These are phyloP conservation scores for Ophiostoma perfectum DNA, from an alignment of 2,329 filamentous ascomycete species.

Conservation along the genomic window DNA sequence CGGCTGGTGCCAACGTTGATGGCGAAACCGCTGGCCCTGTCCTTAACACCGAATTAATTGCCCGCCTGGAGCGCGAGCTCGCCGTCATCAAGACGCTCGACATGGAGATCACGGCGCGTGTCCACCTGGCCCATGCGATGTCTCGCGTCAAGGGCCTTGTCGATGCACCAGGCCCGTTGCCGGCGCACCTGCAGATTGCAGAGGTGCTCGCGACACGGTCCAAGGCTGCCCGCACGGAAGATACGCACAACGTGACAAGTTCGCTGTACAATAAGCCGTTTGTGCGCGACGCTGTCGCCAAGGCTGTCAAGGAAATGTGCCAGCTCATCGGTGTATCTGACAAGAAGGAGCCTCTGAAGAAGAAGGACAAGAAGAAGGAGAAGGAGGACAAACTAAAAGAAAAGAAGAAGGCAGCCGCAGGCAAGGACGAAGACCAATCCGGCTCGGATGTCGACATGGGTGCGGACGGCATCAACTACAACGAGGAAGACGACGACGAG, in stretches of 20 bases:
- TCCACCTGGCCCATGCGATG: slow-evolving; percentile 51
- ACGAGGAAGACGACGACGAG: slow-evolving; percentile 30
- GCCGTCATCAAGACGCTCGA: slow-evolving; percentile 55
- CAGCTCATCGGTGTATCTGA: slow-evolving; percentile 44
- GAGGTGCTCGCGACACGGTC: slow-evolving; percentile 42
- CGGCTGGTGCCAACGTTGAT: neutral
- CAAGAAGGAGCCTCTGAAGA: slow-evolving; percentile 29
- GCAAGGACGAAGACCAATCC: slow-evolving; percentile 29
- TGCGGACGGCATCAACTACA: slow-evolving; percentile 32
- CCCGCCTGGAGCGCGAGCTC: slow-evolving; percentile 58
- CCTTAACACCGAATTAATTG: slow-evolving; percentile 43
- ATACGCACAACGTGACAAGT: slow-evolving; percentile 58
- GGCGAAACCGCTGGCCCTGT: slow-evolving; percentile 22
- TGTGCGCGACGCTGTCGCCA: slow-evolving; percentile 46
- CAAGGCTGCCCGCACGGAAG: slow-evolving; percentile 48
- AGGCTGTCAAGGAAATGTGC: slow-evolving; percentile 47
- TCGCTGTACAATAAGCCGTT: slow-evolving; percentile 49
- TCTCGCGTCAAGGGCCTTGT: slow-evolving; percentile 50
- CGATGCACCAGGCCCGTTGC: slow-evolving; percentile 44
- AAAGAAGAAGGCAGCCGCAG: neutral
- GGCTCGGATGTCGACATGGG: slow-evolving; percentile 30
- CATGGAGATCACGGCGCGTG: slow-evolving; percentile 51
- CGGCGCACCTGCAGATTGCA: slow-evolving; percentile 28
- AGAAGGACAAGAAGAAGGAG: slow-evolving; percentile 24
- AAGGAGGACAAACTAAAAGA: neutral